A percentile compares a stretch with the other conserved stretches of the same genome.
Conservation (phyloP, 768 basidiomycete genomes). For the Tricholoma furcatifolium region DNA sequence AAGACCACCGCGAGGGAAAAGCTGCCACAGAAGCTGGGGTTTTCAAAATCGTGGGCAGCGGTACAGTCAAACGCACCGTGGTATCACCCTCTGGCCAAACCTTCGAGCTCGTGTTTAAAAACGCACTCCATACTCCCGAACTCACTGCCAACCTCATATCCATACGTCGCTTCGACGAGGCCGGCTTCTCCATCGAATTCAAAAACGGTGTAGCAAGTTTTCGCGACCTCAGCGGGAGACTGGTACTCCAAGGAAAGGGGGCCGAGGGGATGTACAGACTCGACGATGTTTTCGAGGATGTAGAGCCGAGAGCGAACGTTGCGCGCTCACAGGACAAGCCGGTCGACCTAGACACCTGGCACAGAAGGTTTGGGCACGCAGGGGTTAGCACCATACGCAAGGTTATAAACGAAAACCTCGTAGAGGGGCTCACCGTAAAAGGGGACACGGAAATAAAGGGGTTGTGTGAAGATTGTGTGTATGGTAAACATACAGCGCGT, state of each 20-base stretch:
- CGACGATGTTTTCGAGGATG: no score
- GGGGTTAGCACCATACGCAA: background rate
- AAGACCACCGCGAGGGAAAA: background rate
- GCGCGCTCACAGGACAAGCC: slow-evolving; percentile 12
- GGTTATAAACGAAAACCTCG: background rate
- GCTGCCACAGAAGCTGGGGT: background rate
- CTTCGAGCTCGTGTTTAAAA: background rate
- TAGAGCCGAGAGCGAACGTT: background rate
- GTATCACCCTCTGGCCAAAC: background rate
- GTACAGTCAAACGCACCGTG: background rate
- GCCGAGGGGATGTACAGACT: background rate
- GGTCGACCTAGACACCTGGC: background rate
- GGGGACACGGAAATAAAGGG: background rate
- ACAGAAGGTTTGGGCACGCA: background rate
- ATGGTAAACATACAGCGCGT: no score
- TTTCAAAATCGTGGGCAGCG: background rate
- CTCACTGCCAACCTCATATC: no score
- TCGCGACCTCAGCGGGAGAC: background rate
- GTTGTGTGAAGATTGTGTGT: no score
- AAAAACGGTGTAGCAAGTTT: no score
- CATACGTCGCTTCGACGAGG: no score
- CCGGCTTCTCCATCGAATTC: background rate
- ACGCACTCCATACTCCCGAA: no score
- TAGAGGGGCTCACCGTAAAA: background rate
- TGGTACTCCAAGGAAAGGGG: background rate